phyloP scores from a whole-genome alignment of 75 land plant genomes.

The Pinus albicaulis region DNA sequence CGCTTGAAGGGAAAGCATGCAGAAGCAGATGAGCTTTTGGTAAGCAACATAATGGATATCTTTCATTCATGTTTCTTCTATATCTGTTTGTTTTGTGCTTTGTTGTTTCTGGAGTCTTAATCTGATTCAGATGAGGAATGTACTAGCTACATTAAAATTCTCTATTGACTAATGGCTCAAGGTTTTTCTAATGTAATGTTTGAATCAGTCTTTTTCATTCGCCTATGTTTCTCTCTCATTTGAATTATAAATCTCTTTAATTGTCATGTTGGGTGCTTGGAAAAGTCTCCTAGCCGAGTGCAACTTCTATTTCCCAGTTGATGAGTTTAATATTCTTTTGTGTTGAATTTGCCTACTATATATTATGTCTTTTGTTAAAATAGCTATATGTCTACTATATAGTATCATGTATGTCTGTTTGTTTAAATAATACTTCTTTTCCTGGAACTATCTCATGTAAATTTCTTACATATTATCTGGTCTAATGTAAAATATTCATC shows the following conservation, averaged over 20 bases:
- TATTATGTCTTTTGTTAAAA: background rate
- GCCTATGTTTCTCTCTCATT: no score
- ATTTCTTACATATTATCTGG: background rate
- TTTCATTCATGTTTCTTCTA: background rate
- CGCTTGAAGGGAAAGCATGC: constrained; percentile 80
- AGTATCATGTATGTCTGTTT: background rate
- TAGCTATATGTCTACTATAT: background rate
- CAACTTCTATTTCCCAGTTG: no score
- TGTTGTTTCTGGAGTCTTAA: no score
- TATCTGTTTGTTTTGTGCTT: no score
- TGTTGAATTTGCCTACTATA: background rate
- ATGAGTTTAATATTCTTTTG: background rate
- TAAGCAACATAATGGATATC: constrained; percentile 13
- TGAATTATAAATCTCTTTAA: background rate
- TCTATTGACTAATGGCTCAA: background rate
- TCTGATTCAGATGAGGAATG: no score
- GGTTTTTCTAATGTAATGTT: background rate
- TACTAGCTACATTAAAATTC: no score
- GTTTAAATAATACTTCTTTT: background rate
- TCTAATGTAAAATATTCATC: background rate
- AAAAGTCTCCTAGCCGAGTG: background rate
- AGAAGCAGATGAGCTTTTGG: constrained; percentile 89
- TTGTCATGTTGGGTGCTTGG: background rate
- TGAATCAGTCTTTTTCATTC: background rate
- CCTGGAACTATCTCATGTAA: background rate